Evolutionary conservation across 2,329 filamentous ascomycete genomes (phyloP).

Genomic region (Hypoxylon rubiginosum): DNA sequence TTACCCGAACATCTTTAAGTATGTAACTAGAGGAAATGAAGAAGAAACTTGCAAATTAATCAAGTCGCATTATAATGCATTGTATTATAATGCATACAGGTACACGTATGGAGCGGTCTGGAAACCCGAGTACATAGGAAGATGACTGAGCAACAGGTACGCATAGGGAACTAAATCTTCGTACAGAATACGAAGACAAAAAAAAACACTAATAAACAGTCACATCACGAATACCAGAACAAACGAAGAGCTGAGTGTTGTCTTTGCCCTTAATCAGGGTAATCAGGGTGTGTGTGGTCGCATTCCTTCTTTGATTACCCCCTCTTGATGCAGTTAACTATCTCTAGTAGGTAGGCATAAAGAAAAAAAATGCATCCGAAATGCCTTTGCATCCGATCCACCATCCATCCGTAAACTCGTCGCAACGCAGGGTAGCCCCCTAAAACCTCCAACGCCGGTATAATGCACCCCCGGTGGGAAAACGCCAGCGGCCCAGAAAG

Average conservation of each 20-base stretch:
- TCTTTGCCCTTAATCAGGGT: slow-evolving; percentile 10
- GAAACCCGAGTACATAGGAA: not conserved
- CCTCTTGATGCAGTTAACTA: slow-evolving; percentile 16
- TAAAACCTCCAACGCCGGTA: slow-evolving; percentile 49
- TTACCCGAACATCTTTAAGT: not conserved
- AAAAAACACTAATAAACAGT: not conserved
- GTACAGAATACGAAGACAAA: not conserved
- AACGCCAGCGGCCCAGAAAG: slow-evolving; percentile 47
- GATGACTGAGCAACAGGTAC: slow-evolving; percentile 1
- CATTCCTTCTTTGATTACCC: slow-evolving; percentile 22
- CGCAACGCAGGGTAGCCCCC: slow-evolving; percentile 32
- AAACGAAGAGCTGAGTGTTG: slow-evolving; percentile 2
- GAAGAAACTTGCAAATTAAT: not conserved
- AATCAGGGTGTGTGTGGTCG: not conserved
- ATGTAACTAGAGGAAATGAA: not conserved
- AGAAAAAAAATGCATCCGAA: slow-evolving; percentile 8
- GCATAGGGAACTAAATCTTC: too few relatives aligned
- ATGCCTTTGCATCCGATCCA: not conserved
- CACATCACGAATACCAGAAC: slow-evolving; percentile 12
- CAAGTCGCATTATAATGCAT: not conserved
- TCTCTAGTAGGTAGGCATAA: slow-evolving; percentile 2
- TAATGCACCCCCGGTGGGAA: slow-evolving; percentile 42
- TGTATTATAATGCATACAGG: not conserved
- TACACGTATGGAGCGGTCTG: not conserved
- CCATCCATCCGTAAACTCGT: slow-evolving; percentile 29